phyloP scores from a whole-genome alignment of 2,329 filamentous ascomycete genomes.

The Neocatenulostroma microsporum region DNA sequence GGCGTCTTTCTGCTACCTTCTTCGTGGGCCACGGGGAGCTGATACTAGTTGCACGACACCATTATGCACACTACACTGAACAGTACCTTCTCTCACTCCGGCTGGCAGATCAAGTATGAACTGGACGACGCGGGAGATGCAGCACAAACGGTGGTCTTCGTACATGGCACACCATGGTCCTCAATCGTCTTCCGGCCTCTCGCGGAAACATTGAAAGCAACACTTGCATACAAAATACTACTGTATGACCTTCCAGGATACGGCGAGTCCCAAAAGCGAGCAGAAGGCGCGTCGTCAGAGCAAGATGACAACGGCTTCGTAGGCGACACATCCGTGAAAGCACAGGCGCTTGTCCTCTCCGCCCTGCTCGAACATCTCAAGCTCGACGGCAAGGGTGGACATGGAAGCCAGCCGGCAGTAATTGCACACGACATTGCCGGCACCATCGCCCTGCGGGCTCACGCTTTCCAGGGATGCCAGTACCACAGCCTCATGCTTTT shows the following conservation, averaged over 20 bases:
- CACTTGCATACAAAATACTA: conserved; percentile 31
- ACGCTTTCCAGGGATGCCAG: conserved; percentile 31
- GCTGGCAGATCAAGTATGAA: too few relatives aligned
- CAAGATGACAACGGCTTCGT: conserved; percentile 22
- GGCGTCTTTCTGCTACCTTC: too few relatives aligned
- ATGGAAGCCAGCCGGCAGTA: conserved; percentile 29
- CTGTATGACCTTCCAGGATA: conserved; percentile 43
- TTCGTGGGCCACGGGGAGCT: too few relatives aligned
- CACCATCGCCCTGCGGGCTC: conserved; percentile 33
- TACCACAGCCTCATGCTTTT: conserved; percentile 37
- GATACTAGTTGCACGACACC: too few relatives aligned
- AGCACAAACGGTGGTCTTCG: conserved; percentile 32
- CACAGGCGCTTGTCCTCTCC: conserved; percentile 33
- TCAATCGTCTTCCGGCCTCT: conserved; percentile 34
- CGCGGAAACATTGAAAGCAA: conserved; percentile 29
- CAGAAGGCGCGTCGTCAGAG: too few relatives aligned
- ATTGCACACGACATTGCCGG: conserved; percentile 43
- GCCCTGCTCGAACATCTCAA: conserved; percentile 34
- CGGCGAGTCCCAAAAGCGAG: conserved; percentile 30
- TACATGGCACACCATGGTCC: conserved; percentile 45
- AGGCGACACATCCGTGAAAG: conserved; percentile 31
- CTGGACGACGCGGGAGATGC: too few relatives aligned
- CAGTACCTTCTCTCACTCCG: too few relatives aligned
- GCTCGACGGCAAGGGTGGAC: conserved; percentile 10
- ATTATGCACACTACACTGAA: too few relatives aligned